These are phyloP conservation scores for Plasmodium chabaudi DNA, from an alignment of 169 alveolate genomes.

Conservation along the genomic window DNA sequence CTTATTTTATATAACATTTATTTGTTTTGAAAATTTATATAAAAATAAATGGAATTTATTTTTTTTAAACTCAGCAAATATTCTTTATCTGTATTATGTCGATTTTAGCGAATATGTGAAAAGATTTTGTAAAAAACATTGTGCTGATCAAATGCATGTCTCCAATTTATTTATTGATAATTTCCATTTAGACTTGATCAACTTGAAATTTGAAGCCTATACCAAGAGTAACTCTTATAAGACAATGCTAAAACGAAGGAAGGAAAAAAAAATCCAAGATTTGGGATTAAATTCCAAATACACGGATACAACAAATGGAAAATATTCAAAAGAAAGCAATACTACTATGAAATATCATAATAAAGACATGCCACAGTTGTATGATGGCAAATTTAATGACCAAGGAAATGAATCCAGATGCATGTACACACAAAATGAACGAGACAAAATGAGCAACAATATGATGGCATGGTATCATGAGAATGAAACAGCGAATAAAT, in stretches of 20 bases:
- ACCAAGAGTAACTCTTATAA: slow-evolving; percentile 12
- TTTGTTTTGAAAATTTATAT: slow-evolving; percentile 60
- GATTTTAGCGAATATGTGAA: slow-evolving; percentile 51
- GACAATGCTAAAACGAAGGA: too few relatives aligned
- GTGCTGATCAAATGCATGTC: slow-evolving; percentile 18
- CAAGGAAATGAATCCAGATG: too few relatives aligned
- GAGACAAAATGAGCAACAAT: background rate
- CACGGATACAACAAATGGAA: background rate
- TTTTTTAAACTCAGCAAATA: slow-evolving; percentile 69
- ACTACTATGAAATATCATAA: background rate
- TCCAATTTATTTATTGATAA: slow-evolving; percentile 55
- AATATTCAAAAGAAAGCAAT: background rate
- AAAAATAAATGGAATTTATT: slow-evolving; percentile 28
- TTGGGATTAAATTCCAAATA: background rate
- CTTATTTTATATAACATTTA: slow-evolving; percentile 46
- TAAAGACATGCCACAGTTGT: background rate
- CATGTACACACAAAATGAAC: background rate
- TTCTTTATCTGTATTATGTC: slow-evolving; percentile 30
- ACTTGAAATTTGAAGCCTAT: slow-evolving; percentile 43
- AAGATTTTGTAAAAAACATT: slow-evolving; percentile 43
- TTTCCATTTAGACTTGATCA: slow-evolving; percentile 36
- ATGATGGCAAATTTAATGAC: too few relatives aligned
- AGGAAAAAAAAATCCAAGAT: background rate
- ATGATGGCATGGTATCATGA: background rate
- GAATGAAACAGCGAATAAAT: background rate